Evolutionary conservation across 176 grass and related monocot species (phyloP), one percentile per base, ranked within the genome.

Genomic region (Themeda triandra): DNA sequence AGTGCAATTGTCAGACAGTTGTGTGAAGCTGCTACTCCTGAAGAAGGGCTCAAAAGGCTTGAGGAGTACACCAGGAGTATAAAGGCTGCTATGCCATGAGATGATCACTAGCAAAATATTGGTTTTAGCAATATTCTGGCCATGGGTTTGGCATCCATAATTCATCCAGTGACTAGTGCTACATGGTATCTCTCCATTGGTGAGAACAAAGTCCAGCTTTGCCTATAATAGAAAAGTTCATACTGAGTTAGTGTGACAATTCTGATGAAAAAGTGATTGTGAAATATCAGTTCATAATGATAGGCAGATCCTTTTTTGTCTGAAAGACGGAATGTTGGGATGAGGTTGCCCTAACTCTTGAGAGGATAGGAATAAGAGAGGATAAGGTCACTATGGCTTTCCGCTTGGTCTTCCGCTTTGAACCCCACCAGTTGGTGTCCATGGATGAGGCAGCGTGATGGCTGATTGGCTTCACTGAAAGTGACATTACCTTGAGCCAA

Each of bases 1-100:
- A 98, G 93, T 13, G 93, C 96, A 46, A 92, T 98, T 69, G 96
- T 98, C 78, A 98, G 81, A 77, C 85, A 91, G 69, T 73, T 98
- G 80, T 86, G 86, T 10, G 93, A 95, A 70, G 93, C 91, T 6
- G 82, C 79, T 68, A 90, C 89, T 76, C 89, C 96, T 64, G 88
- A 95, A 80, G 89, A 98, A 76, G 93, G 91, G 18, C 83, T 98
- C 48, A 87, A 76, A 84, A 83, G 92, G 71, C 82, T 96, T 24
- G 93, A 98, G 71, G 81, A 90, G 28, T 98, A 95, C 10, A 69
- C 81, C 12, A 93, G 74, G 81, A 94, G 82, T 39, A 91, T 98
- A 63, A 98, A 94, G 81, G 91, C 87, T 23, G 93, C 93, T 29
- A 76, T 95, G 35, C 86, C 89, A 18, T 95, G 85, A 98, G 18